phyloP scores from a whole-genome alignment of 495 filamentous ascomycete genomes.

The Antarctomyces pellizariae region DNA sequence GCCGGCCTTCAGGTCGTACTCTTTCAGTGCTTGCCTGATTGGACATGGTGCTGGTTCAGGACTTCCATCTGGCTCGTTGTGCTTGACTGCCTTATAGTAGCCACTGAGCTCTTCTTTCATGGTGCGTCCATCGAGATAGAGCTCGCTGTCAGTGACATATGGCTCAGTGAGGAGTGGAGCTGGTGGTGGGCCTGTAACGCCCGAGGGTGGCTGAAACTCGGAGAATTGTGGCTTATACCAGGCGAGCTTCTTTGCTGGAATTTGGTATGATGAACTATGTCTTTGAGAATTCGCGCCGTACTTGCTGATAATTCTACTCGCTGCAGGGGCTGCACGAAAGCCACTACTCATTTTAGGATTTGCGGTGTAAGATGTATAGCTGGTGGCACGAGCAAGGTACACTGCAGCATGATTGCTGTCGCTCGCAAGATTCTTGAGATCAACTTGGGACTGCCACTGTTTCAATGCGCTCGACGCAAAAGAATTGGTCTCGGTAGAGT shows the following conservation, averaged over 20 bases:
- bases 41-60: background rate
- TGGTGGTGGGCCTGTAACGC: slow-evolving; percentile 4
- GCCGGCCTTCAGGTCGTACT: slow-evolving; percentile 9
- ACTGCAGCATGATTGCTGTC: too few species aligned
- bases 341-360: slow-evolving; percentile 2
- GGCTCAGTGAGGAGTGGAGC: slow-evolving; percentile 14
- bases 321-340: slow-evolving; percentile 1
- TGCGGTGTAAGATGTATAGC: background rate
- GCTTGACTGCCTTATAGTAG: slow-evolving; percentile 14
- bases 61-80: slow-evolving; percentile 8
- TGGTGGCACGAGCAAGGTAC: too few species aligned
- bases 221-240: slow-evolving; percentile 18
- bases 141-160: too few species aligned
- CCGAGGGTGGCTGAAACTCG: slow-evolving; percentile 10
- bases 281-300: slow-evolving; percentile 3
- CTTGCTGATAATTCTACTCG: slow-evolving; percentile 15
- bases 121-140: slow-evolving; percentile 14
- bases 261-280: slow-evolving; percentile 11
- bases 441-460: too few species aligned
- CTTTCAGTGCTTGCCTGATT: slow-evolving; percentile 14
- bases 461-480: too few species aligned
- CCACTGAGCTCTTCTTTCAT: slow-evolving; percentile 17
- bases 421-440: too few species aligned
- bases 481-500: too few species aligned
- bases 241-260: slow-evolving; percentile 16